A percentile compares a stretch with the other conserved stretches of the same genome.
These are phyloP conservation scores for Aspergillus fijiensis DNA, from an alignment of 2,329 filamentous ascomycete genomes.

Conservation along the genomic window DNA sequence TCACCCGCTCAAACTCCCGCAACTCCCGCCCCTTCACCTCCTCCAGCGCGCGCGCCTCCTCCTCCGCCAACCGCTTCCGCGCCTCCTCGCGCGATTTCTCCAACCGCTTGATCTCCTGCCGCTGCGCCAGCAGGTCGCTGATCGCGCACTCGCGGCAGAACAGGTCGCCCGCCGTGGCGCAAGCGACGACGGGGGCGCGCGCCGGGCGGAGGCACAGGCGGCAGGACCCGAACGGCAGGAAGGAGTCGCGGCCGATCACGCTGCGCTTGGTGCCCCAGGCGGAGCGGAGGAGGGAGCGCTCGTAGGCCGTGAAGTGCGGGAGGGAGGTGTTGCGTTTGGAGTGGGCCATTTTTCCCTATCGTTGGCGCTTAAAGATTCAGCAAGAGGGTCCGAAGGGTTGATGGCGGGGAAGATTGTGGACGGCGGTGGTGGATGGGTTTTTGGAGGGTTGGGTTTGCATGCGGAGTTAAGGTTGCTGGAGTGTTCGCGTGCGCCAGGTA, in stretches of 20 bases:
- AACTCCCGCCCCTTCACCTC: slow-evolving; percentile 71
- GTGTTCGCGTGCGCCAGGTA: background rate
- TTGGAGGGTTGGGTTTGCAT: background rate
- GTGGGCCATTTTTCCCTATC: slow-evolving; percentile 40
- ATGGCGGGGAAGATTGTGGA: no score
- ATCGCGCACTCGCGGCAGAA: slow-evolving; percentile 96
- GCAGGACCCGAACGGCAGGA: slow-evolving; percentile 87
- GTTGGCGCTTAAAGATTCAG: no score
- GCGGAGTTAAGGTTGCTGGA: no score
- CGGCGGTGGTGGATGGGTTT: background rate
- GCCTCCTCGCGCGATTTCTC: slow-evolving; percentile 65
- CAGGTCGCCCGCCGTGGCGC: slow-evolving; percentile 73
- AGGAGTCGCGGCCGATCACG: slow-evolving; percentile 85
- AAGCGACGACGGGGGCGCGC: slow-evolving; percentile 81
- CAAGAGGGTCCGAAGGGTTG: no score
- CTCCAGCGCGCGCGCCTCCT: slow-evolving; percentile 60
- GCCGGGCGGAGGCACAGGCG: slow-evolving; percentile 81
- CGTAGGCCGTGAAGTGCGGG: slow-evolving; percentile 90
- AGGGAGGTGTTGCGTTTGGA: slow-evolving; percentile 86
- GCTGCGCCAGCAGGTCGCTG: slow-evolving; percentile 83
- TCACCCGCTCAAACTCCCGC: slow-evolving; percentile 78
- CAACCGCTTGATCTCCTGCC: slow-evolving; percentile 82
- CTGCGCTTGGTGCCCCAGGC: slow-evolving; percentile 80
- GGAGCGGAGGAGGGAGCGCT: slow-evolving; percentile 76
- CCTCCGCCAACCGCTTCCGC: slow-evolving; percentile 62